Conservation (phyloP, 257 asterid species). For the Lavandula angustifolia region DNA sequence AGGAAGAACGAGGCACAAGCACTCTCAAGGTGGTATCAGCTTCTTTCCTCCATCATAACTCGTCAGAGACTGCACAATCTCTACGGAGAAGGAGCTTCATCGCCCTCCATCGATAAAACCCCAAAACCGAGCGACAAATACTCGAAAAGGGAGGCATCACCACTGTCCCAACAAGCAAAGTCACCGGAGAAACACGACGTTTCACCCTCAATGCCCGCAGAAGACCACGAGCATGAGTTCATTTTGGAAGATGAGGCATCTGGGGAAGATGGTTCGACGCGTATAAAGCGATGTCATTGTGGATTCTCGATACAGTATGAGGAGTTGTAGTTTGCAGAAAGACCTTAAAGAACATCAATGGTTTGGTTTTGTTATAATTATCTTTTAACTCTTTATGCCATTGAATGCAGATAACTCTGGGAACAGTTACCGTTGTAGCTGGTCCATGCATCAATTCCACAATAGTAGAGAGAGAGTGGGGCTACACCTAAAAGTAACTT, state of each 20-base stretch:
- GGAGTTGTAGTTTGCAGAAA: slow-evolving; percentile 46
- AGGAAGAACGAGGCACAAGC: slow-evolving; percentile 65
- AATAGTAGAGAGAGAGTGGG: neutral
- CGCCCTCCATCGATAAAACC: slow-evolving; percentile 36
- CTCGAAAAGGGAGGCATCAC: slow-evolving; percentile 25
- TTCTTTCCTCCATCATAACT: slow-evolving; percentile 79
- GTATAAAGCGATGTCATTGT: slow-evolving; percentile 64
- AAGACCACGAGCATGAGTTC: slow-evolving; percentile 66
- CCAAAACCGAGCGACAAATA: slow-evolving; percentile 34
- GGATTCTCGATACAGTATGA: slow-evolving; percentile 80
- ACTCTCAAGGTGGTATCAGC: slow-evolving; percentile 94
- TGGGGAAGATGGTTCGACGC: slow-evolving; percentile 49
- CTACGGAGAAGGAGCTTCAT: slow-evolving; percentile 50
- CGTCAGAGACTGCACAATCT: slow-evolving; percentile 68
- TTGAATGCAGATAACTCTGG: slow-evolving; percentile 13
- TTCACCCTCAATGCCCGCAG: slow-evolving; percentile 32
- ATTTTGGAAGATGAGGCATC: slow-evolving; percentile 45
- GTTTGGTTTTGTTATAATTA: too few relatives aligned
- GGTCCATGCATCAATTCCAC: neutral
- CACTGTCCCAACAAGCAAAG: slow-evolving; percentile 30
- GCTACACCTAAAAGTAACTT: neutral
- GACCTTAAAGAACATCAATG: too few relatives aligned
- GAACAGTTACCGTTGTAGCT: slow-evolving; percentile 16
- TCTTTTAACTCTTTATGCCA: neutral
- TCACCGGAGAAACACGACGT: slow-evolving; percentile 17